Base-by-base conservation (phyloP, 805 yeast genomes). In the Cyberlindnera mycetangii region DNA sequence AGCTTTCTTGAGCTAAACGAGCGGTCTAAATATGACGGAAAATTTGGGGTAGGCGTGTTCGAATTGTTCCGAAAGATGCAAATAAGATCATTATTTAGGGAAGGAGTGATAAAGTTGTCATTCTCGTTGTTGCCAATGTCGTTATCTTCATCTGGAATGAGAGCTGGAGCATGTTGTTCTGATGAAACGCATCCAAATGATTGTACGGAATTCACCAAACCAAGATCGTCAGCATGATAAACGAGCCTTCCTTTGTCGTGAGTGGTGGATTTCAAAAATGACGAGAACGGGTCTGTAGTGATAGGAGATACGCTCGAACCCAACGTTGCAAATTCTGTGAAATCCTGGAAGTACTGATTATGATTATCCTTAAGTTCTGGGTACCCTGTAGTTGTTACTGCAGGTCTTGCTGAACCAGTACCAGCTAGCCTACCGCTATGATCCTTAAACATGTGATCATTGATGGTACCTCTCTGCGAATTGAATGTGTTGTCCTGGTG, bases 401-500 rank as follows among this genome's bases (percentile, higher is more conserved):
- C 38, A 8, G 27, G 31, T 34, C 21, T 37, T 22, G 32, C 27
- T 12, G 32, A 16, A 10, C 22, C 28, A 37, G 47, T 36, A 32
- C 59, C 47, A 22, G 44, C 48, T 37, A 48, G 41, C 11, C 28
- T 54, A 22, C 50, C 55, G 1, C 53, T 45, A 31, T 44, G 56
- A 12, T 44, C 44, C 32, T 30, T 37, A 18, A 37, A 45, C 28
- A 28, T 32, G 8, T 32, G 17, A 30, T 39, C 20, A 27, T 21
- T 24, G 11, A 30, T 22, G 19, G 28, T 15, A 10, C 16, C 12
- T 32, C n/a, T 12, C 6, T 17, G 21, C 14, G 35, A 3, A 32
- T 4, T 18, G 4, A 3, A 11, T 32, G 35, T 5, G 3, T 20
- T 3, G 17, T 12, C 21, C 27, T 20, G 21, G n/a, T 7, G 7